Evolutionary conservation across 495 filamentous ascomycete genomes (phyloP), one percentile per base, ranked within the genome.

Genomic region (Aspergillus indologenus): DNA sequence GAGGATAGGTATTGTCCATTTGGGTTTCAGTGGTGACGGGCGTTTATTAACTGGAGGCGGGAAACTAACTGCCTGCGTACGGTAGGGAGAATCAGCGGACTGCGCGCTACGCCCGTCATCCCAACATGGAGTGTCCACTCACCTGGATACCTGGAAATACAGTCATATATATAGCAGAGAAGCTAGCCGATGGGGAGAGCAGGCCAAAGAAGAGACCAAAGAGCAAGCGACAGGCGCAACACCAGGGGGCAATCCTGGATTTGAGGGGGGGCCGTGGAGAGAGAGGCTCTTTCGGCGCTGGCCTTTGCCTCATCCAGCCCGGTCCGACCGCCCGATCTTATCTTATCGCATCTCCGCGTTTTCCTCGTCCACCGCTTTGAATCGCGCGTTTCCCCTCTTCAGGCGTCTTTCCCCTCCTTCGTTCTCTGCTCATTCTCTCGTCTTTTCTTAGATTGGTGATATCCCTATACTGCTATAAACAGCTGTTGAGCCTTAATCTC

Each of bases 301-400:
- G 60, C 45, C 58, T 63, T 52, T 52, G 51, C 50, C 40, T 47
- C 53, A 60, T 62, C 45, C 46, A 58, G 56, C 48, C 59, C 60
- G 34, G 57, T 53, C 61, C 58, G 63, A 60, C 57, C 61, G 57
- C 53, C 48, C 54, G 51, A 68, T 67, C 71, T 75, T 73, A 74
- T 72, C 67, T 75, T 77, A 75, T 75, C 72, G 69, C 67, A 74
- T 73, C 74, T 75, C 76, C 73, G 72, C 71, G 70, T 53, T 61
- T 54, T 61, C 56, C 53, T 58, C 56, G 31, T 47, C 46, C 19
- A 45, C 40, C 45, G 40, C 43, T 50, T 54, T 24, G 21, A 26
- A 45, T 47, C 22, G 50, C 29, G 23, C 31, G 15, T 24, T 47
- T 54, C 48, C 45, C 34, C 31, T 56, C 43, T 66, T 52, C 40